These are phyloP conservation scores for Trypanosoma mega DNA, from an alignment of 208 protist genomes.

Conservation along the genomic window DNA sequence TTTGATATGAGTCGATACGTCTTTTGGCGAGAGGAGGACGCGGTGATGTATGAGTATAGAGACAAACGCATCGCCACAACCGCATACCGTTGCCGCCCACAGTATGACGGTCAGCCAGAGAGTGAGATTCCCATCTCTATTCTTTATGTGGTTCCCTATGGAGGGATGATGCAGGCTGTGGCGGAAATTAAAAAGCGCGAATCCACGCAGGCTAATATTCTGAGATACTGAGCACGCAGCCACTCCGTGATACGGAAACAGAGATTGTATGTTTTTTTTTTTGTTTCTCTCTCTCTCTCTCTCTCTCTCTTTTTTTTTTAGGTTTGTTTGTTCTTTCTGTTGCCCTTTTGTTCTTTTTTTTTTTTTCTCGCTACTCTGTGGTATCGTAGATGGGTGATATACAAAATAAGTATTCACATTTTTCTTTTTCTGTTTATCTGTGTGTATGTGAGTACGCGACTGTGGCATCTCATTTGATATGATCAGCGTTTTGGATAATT, in stretches of 20 bases:
- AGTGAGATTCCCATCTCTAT: slow-evolving; percentile 80
- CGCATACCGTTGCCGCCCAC: slow-evolving; percentile 78
- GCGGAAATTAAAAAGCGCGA: slow-evolving; percentile 68
- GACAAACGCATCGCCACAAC: slow-evolving; percentile 79
- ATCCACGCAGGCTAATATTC: slow-evolving; percentile 41
- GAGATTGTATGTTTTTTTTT: not conserved
- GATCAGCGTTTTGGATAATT: too few relatives aligned
- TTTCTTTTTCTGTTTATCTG: too few relatives aligned
- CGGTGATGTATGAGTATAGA: slow-evolving; percentile 68
- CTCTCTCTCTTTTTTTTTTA: too few relatives aligned
- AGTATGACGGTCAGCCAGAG: slow-evolving; percentile 86
- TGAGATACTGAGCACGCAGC: slow-evolving; percentile 38
- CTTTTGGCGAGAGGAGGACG: slow-evolving; percentile 90
- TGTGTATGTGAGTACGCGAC: too few relatives aligned
- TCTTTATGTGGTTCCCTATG: slow-evolving; percentile 70
- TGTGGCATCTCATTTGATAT: too few relatives aligned
- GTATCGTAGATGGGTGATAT: too few relatives aligned
- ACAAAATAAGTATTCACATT: too few relatives aligned
- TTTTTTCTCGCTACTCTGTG: too few relatives aligned
- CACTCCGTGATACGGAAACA: not conserved
- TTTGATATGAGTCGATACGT: slow-evolving; percentile 66
- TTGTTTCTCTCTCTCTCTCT: not conserved
- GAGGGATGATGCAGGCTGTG: slow-evolving; percentile 60
- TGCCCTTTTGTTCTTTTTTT: too few relatives aligned
- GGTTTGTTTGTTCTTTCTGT: slow-evolving; percentile 6